Base-by-base conservation (phyloP, 345 rosid genomes). In the Pseudoturritis turrita region DNA sequence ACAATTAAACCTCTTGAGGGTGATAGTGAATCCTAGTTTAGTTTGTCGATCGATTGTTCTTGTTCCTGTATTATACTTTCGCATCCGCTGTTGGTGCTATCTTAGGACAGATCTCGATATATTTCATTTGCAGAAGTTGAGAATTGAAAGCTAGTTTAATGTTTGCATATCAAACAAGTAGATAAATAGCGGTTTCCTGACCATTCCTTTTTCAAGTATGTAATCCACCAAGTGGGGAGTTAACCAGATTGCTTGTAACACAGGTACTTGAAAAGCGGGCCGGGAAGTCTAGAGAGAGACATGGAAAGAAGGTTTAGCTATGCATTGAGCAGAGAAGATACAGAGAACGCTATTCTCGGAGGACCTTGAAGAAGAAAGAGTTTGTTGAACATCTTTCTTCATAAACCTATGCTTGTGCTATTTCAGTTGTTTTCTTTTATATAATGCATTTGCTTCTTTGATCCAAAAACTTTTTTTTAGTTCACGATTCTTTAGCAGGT, bases 271-370 rank as follows among this genome's bases (percentile, higher is more conserved):
- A 95, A 84, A 85, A 89, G 75, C 68, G 97, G 97, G n/a, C 93
- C 96, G 9, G 97, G 96, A 9, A 87, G 73, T 80, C 91, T 94
- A 3, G 96, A 95, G 65, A 91, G 89, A 67, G 98, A 94, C 44
- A 75, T 94, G 61, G 98, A 91, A 77, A 89, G 98, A 76, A 88
- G 97, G 81, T 95, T 93, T 83, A 93, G 96, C 46, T 90, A 93
- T 65, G 97, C 98, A 19, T 77, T 93, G 79, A 93, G 97, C 61
- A 85, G 98, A 78, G 94, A 91, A 59, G 98, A 94, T 79, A 85
- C 89, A 0, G 90, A 94, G 80, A 94, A 94, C 31, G 97, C 97
- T 63, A 86, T 88, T 49, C 93, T 91, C 5, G 97, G 99, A 62
- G 99, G 99, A 78, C 98, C 98, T 54, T 93, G 62, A 71, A 39